phyloP scores from a whole-genome alignment of 495 filamentous ascomycete species.

The Xylaria longipes region DNA sequence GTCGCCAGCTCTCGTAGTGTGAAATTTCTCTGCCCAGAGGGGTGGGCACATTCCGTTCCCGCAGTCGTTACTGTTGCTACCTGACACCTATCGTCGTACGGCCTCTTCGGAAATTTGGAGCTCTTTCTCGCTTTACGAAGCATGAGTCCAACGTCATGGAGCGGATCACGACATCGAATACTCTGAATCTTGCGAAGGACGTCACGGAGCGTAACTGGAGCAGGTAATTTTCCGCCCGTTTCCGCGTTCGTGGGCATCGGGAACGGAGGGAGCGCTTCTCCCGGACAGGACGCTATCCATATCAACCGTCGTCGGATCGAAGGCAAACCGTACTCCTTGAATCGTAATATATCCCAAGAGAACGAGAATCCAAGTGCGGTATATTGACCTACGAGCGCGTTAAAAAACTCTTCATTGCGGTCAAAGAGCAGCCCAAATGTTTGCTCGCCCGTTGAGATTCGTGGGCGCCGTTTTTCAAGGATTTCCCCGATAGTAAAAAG shows the following conservation, averaged over 20 bases:
- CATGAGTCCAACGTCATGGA: conserved; percentile 35
- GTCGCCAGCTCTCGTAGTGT: conserved; percentile 73
- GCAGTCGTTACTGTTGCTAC: conserved; percentile 69
- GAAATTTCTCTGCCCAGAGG: conserved; percentile 64
- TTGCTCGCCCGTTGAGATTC: conserved; percentile 81
- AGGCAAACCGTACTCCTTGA: conserved; percentile 48
- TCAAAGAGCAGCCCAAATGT: conserved; percentile 66
- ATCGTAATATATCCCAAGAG: conserved; percentile 52
- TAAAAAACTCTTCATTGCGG: conserved; percentile 57
- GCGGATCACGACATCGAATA: conserved; percentile 48
- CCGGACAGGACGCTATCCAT: conserved; percentile 77
- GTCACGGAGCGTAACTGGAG: conserved; percentile 29
- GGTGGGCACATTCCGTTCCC: conserved; percentile 72
- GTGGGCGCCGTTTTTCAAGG: conserved; percentile 62
- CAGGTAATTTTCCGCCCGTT: conserved; percentile 47
- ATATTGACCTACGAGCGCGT: conserved; percentile 66
- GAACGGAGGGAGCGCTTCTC: conserved; percentile 72
- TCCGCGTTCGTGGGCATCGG: conserved; percentile 67
- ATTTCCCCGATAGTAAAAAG: conserved; percentile 65
- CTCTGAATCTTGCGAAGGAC: conserved; percentile 39
- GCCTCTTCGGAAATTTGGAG: conserved; percentile 28
- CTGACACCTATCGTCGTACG: conserved; percentile 42
- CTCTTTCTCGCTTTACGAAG: neutral
- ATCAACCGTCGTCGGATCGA: conserved; percentile 56
- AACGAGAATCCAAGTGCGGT: conserved; percentile 72